phyloP scores from a whole-genome alignment of 495 filamentous ascomycete species.

The Hyphodiscus hymeniophilus region DNA sequence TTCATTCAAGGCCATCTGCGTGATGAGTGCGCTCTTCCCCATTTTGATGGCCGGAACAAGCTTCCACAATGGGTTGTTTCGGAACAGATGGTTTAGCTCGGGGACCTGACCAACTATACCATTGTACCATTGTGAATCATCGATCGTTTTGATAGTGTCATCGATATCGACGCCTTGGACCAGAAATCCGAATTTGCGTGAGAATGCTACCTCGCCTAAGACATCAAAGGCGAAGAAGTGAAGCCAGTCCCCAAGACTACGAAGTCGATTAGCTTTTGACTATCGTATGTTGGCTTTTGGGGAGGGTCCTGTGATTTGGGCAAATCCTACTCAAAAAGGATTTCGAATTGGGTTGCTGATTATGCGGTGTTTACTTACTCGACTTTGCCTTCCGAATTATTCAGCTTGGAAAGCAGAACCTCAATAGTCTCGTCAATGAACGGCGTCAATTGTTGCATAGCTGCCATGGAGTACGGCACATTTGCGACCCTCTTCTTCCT shows the following conservation, averaged over 20 bases:
- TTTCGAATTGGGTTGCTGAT: no score
- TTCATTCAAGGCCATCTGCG: conserved; percentile 40
- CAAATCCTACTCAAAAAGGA: no score
- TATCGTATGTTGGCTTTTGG: no score
- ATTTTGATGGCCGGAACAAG: conserved; percentile 28
- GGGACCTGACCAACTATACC: conserved; percentile 45
- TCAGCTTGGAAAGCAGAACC: conserved; percentile 13
- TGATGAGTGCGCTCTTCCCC: conserved; percentile 39
- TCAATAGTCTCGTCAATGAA: conserved; percentile 42
- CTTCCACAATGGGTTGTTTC: conserved; percentile 41
- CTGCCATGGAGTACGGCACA: conserved; percentile 44
- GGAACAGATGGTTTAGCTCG: conserved; percentile 35
- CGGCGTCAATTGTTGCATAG: conserved; percentile 40
- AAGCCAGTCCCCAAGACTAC: conserved; percentile 40
- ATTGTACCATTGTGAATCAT: conserved; percentile 45
- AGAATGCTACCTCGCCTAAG: conserved; percentile 55
- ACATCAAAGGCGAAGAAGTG: conserved; percentile 53
- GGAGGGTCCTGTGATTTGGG: no score
- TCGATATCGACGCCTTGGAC: conserved; percentile 50
- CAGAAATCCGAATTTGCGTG: conserved; percentile 56
- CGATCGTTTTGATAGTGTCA: conserved; percentile 42
- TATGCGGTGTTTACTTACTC: no score
- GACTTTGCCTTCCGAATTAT: conserved; percentile 17
- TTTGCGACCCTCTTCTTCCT: conserved; percentile 48
- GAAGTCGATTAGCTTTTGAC: no score